These are phyloP conservation scores for Xylariaceae sp. DNA, from an alignment of 2,329 filamentous ascomycete species.

Conservation along the genomic window DNA sequence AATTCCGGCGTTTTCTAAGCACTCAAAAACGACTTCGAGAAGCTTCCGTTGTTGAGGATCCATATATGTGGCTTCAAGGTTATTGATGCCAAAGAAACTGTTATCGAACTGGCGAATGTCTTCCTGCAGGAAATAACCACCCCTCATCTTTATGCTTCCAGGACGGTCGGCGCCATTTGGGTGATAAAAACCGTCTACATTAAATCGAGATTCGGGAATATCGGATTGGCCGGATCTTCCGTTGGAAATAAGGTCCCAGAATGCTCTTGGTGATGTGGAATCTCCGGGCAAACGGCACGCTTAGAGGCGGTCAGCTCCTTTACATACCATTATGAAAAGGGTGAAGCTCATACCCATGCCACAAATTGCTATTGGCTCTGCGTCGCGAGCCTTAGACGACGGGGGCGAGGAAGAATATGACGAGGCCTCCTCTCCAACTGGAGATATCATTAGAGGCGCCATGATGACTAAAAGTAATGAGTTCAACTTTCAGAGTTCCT, in stretches of 20 bases:
- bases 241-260: slow-evolving; percentile 13
- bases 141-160: background rate
- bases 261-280: background rate
- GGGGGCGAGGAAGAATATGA: background rate
- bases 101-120: slow-evolving; percentile 10
- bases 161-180: background rate
- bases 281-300: slow-evolving; percentile 15
- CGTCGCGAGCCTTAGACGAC: background rate
- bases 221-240: background rate
- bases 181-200: slow-evolving; percentile 17
- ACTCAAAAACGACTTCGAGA: slow-evolving; percentile 42
- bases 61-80: slow-evolving; percentile 33
- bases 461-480: background rate
- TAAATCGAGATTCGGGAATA: slow-evolving; percentile 10
- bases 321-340: background rate
- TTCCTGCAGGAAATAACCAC: slow-evolving; percentile 6
- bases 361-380: slow-evolving; percentile 1
- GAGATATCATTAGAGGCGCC: background rate
- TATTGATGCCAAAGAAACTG: slow-evolving; percentile 17
- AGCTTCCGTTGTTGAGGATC: slow-evolving; percentile 47
- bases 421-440: background rate
- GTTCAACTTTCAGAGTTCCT: no score
- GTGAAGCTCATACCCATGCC: background rate
- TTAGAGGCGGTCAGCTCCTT: background rate
- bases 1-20: slow-evolving; percentile 42